Base-by-base conservation (phyloP, 805 yeast species). In the Teunomyces aglyptinius region DNA sequence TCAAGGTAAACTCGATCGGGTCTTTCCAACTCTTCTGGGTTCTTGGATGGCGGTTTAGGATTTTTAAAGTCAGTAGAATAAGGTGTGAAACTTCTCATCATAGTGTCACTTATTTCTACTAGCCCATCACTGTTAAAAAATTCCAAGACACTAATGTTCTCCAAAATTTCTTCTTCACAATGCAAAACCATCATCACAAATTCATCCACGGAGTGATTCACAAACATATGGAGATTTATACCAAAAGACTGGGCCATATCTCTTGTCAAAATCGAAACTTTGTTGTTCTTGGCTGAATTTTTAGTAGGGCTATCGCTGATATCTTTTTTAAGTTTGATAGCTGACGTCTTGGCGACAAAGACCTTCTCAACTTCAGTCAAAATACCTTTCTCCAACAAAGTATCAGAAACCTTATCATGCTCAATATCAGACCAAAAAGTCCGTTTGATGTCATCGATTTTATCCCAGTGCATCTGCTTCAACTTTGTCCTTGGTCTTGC, bases 391-490 rank as follows among this genome's bases (percentile, higher is more conserved):
- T 83, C 85, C 43, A 77, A 71, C 41, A 92, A 71, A 50, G 81
- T 82, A 49, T 81, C 85, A 2, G 86, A 80, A 35, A 82, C 67
- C 16, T 73, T 74, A 2, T 75, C 77, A 18, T 85, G 81, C 33
- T 83, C 80, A 27, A 81, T 75, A 22, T 79, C 77, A 15, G 82
- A 78, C 98, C 99, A 92, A 49, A 94, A 86, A 0, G 98, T 91
- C 38, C 84, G 80, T 44, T 84, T 86, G 16, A 94, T 85, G 49
- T 83, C 77, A 28, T 92, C 96, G 32, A 95, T 75, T 59, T 87
- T 89, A 56, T 92, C 97, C 98, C 98, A 95, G 63, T 94, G 99
- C 73, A 94, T 77, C 63, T 92, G 99, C 63, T 95, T 94, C 53
- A 94, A 77, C 61, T 86, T 88, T 49, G 81, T 76, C 58, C 80